Evolutionary conservation across 1,284 basidiomycete species (phyloP).

Genomic region (Pholiota adiposa): DNA sequence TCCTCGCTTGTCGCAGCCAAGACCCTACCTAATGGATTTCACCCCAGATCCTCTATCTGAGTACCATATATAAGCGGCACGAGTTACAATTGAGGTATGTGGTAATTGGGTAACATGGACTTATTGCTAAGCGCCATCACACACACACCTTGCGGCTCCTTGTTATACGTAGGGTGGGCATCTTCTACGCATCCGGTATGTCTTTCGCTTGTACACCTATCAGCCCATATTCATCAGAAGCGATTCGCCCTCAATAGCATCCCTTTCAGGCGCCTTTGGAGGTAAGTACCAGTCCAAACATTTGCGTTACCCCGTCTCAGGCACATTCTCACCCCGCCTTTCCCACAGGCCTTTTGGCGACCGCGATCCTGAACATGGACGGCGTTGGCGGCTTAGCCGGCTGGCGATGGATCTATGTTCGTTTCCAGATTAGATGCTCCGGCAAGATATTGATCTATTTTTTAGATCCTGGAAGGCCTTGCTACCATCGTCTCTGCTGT

Average conservation of each 20-base stretch:
- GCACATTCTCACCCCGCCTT: slow-evolving; percentile 6
- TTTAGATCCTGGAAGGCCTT: slow-evolving; percentile 68
- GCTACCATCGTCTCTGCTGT: slow-evolving; percentile 59
- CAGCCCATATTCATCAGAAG: slow-evolving; percentile 2
- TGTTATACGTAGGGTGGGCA: slow-evolving; percentile 53
- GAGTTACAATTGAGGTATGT: slow-evolving; percentile 60
- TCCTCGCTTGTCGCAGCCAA: neutral
- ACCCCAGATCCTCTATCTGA: slow-evolving; percentile 59
- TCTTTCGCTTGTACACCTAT: slow-evolving; percentile 10
- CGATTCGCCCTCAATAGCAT: slow-evolving; percentile 37
- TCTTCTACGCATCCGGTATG: slow-evolving; percentile 62
- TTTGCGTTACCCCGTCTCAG: neutral
- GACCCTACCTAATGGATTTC: slow-evolving; percentile 49
- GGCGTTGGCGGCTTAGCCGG: slow-evolving; percentile 57
- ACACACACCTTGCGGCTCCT: neutral
- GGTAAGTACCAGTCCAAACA: slow-evolving; percentile 33
- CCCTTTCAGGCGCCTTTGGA: slow-evolving; percentile 68
- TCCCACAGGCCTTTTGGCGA: slow-evolving; percentile 55
- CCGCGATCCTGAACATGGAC: slow-evolving; percentile 63
- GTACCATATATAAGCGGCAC: slow-evolving; percentile 62
- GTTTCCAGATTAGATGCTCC: slow-evolving; percentile 5
- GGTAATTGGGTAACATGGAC: neutral
- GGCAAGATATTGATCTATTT: slow-evolving; percentile 6
- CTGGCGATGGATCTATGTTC: slow-evolving; percentile 67
- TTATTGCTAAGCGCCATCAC: neutral